Conservation (phyloP, 2,329 filamentous ascomycete species). For the Monosporascus sp. region DNA sequence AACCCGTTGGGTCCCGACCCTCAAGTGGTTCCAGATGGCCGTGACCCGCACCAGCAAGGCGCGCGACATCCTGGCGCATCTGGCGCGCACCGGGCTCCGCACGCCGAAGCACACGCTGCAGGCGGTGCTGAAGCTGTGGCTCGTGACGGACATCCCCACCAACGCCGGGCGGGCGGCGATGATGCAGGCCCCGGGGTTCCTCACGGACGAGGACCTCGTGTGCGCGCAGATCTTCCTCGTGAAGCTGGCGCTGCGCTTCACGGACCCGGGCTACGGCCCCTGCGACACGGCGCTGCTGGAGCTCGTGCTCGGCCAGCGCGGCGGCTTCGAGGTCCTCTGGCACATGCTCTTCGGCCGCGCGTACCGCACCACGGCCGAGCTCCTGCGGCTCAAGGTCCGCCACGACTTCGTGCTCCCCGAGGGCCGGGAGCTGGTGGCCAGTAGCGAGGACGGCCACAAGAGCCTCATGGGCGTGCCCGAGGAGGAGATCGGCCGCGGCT, state of each 20-base stretch:
- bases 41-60: conserved; percentile 50
- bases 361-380: conserved; percentile 44
- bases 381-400: conserved; percentile 51
- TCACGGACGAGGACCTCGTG: conserved; percentile 56
- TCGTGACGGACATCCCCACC: conserved; percentile 62
- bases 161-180: conserved; percentile 49
- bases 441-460: conserved; percentile 3
- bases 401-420: conserved; percentile 44
- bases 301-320: conserved; percentile 55
- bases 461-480: conserved; percentile 47
- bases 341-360: conserved; percentile 52
- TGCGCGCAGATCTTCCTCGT: conserved; percentile 60
- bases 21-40: conserved; percentile 66
- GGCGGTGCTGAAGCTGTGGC: conserved; percentile 64
- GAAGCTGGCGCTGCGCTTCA: conserved; percentile 68
- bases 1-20: conserved; percentile 50
- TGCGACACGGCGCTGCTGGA: conserved; percentile 46
- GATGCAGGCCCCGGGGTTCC: conserved; percentile 47
- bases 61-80: conserved; percentile 56
- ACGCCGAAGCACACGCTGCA: conserved; percentile 42
- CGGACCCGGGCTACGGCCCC: conserved; percentile 54
- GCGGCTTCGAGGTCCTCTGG: conserved; percentile 48
- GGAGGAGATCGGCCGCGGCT: conserved; percentile 45
- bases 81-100: conserved; percentile 54
- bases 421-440: too few species aligned